Evolutionary conservation across 768 basidiomycete genomes (phyloP).

Genomic region (Suillus variegatus): DNA sequence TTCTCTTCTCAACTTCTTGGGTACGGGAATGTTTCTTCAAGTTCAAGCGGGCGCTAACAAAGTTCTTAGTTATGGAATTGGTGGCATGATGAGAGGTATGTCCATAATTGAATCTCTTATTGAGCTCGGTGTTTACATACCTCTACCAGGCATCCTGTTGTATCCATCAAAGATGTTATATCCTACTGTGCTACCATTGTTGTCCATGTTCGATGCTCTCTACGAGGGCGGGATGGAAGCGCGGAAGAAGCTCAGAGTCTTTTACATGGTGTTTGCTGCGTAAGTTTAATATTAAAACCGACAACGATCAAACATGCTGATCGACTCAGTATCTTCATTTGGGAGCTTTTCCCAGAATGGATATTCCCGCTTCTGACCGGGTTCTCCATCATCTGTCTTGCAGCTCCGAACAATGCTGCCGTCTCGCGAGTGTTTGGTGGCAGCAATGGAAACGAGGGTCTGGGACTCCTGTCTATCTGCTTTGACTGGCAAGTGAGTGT

Average conservation of each 20-base stretch:
- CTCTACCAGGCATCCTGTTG: conserved; percentile 40
- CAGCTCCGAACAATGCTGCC: conserved; percentile 48
- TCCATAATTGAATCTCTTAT: neutral
- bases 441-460: conserved; percentile 63
- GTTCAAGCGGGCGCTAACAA: neutral
- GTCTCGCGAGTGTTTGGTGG: conserved; percentile 72
- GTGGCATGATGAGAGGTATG: conserved; percentile 46
- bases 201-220: conserved; percentile 50
- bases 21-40: conserved; percentile 21
- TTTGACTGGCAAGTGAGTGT: conserved; percentile 48
- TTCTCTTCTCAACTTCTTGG: conserved; percentile 35
- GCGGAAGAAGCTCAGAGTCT: conserved; percentile 43
- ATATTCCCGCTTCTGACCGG: conserved; percentile 63
- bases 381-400: conserved; percentile 63
- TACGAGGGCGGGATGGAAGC: conserved; percentile 39
- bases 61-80: conserved; percentile 33
- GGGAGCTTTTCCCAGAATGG: conserved; percentile 28
- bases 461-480: conserved; percentile 60
- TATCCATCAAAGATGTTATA: conserved; percentile 58
- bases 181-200: conserved; percentile 45
- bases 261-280: conserved; percentile 49
- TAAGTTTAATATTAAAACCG: conserved; percentile 12
- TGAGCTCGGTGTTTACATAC: neutral
- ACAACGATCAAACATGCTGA: conserved; percentile 6
- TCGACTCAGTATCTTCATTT: conserved; percentile 31